Evolutionary conservation across 1,284 basidiomycete species (phyloP).

Genomic region (Rhodotorula sp.): DNA sequence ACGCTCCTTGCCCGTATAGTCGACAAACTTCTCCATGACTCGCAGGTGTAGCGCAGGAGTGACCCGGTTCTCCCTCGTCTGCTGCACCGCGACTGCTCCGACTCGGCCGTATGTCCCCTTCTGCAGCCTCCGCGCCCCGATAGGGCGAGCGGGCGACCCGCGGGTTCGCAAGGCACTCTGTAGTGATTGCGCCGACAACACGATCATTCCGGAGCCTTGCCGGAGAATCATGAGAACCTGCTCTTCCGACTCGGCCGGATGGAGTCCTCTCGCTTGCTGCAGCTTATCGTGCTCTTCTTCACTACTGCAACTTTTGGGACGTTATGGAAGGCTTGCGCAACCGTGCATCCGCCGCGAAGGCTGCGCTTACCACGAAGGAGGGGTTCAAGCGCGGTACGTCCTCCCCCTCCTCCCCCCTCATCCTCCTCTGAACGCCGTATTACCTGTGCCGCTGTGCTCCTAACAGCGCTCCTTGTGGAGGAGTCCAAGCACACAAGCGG

Average conservation of each 20-base stretch:
- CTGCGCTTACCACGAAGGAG: background rate
- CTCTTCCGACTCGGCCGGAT: too few species aligned
- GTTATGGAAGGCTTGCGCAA: background rate
- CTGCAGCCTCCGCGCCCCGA: too few species aligned
- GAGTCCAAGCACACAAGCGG: background rate
- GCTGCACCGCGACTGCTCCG: too few species aligned
- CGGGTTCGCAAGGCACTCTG: too few species aligned
- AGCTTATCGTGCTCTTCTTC: background rate
- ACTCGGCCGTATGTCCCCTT: too few species aligned
- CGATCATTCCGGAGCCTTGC: too few species aligned
- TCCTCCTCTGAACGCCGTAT: background rate
- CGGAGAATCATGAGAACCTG: too few species aligned
- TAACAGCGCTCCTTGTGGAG: background rate
- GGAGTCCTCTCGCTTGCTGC: background rate
- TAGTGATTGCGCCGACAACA: too few species aligned
- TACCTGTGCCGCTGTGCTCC: background rate
- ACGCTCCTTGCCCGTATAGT: slow-evolving; percentile 17
- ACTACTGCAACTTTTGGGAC: too few species aligned
- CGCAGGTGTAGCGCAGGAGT: background rate
- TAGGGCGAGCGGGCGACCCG: too few species aligned
- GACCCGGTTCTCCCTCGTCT: too few species aligned
- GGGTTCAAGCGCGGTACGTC: background rate
- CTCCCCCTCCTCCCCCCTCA: background rate
- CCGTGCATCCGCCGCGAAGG: background rate
- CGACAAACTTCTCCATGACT: slow-evolving; percentile 6